phyloP scores from a whole-genome alignment of 2,329 filamentous ascomycete species.

The Colletotrichum spaethianum region DNA sequence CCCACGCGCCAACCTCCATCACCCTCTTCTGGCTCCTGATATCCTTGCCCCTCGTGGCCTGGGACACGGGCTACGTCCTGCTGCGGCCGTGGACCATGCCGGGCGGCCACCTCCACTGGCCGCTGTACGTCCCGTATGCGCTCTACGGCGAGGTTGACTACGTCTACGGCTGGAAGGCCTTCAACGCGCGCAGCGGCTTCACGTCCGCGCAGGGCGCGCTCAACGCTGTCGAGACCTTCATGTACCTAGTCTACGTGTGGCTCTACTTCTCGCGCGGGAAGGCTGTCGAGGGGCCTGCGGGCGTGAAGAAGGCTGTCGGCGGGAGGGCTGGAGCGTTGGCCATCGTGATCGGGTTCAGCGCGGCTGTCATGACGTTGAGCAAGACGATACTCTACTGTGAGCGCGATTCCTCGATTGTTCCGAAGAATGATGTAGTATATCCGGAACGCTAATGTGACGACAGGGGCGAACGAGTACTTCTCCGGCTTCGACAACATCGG shows the following conservation, averaged over 20 bases:
- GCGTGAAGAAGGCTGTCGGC: conserved; percentile 51
- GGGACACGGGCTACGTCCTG: conserved; percentile 87
- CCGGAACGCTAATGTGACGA: neutral
- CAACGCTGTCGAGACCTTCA: conserved; percentile 77
- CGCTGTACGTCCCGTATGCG: conserved; percentile 82
- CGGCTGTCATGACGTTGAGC: conserved; percentile 72
- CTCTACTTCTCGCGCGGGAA: conserved; percentile 50
- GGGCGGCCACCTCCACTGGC: conserved; percentile 79
- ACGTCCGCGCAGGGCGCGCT: conserved; percentile 80
- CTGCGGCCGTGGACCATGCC: conserved; percentile 87
- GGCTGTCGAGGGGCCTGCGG: conserved; percentile 43
- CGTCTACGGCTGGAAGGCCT: conserved; percentile 85
- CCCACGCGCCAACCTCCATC: conserved; percentile 60
- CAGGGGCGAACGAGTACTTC: conserved; percentile 71
- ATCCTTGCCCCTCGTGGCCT: conserved; percentile 83
- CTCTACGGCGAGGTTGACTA: conserved; percentile 86
- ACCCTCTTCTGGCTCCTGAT: conserved; percentile 80
- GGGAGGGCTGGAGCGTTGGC: conserved; percentile 62
- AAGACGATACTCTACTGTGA: conserved; percentile 74
- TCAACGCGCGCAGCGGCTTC: conserved; percentile 78
- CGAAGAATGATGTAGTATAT: neutral
- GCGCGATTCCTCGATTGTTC: conserved; percentile 46
- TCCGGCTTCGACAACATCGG: conserved; percentile 70
- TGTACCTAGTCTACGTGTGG: conserved; percentile 72
- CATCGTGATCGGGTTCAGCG: conserved; percentile 64